These are phyloP conservation scores for Globisporangium irregulare DNA, from an alignment of 352 stramenopile species.

Conservation along the genomic window DNA sequence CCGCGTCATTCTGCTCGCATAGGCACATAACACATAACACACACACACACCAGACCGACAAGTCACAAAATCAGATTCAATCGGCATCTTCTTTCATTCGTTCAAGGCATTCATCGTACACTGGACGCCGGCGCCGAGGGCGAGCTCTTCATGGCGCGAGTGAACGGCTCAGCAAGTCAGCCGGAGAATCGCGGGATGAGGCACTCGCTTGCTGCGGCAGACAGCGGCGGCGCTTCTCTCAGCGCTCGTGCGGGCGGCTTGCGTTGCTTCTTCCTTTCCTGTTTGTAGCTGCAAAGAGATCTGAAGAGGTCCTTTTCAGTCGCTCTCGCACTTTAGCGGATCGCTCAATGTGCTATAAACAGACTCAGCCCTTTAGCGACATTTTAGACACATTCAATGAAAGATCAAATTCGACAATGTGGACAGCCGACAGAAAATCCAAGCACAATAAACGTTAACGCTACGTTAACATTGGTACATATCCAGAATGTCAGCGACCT, in stretches of 20 bases:
- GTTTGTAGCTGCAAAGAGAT: neutral
- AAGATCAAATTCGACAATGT: neutral
- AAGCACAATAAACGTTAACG: neutral
- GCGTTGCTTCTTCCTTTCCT: neutral
- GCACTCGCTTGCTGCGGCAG: neutral
- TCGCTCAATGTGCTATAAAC: neutral
- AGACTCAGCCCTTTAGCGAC: neutral
- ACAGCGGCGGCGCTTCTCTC: neutral
- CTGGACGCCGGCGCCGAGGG: neutral
- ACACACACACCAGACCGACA: neutral
- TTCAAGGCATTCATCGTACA: neutral
- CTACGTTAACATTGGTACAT: neutral
- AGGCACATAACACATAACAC: neutral
- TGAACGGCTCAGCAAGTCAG: neutral
- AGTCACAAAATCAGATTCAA: neutral
- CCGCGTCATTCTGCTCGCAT: conserved; percentile 17
- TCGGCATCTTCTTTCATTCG: neutral
- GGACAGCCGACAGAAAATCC: neutral
- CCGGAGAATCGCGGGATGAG: neutral
- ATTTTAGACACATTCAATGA: neutral
- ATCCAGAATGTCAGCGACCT: neutral
- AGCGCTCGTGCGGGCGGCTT: neutral
- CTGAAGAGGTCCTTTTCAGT: conserved; percentile 2
- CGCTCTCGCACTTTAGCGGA: conserved; percentile 1
- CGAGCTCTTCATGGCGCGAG: conserved; percentile 7